These are phyloP conservation scores for Sugiyamaella marilandica DNA, from an alignment of 805 yeast genomes.

Conservation along the genomic window DNA sequence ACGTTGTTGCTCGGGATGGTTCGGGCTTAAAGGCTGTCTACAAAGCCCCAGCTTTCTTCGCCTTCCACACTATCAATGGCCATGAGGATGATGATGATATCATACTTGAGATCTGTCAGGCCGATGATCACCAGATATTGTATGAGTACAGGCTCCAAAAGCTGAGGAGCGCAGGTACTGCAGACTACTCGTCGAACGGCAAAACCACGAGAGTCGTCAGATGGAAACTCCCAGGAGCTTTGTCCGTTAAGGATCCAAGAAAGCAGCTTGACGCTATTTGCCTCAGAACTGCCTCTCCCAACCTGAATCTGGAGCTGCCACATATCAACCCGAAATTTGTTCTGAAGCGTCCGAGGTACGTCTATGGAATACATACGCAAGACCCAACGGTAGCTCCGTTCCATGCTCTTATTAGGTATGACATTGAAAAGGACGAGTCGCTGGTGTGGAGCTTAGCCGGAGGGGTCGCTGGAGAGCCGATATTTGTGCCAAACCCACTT, in stretches of 20 bases:
- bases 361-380: neutral
- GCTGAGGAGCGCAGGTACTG: neutral
- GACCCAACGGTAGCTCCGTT: neutral
- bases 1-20: neutral
- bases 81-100: neutral
- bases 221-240: neutral
- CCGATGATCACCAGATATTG: neutral
- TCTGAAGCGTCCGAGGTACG: neutral
- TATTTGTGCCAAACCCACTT: conserved; percentile 8
- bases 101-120: neutral
- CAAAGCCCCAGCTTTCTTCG: neutral
- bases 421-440: neutral
- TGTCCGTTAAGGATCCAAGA: neutral
- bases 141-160: neutral
- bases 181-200: neutral
- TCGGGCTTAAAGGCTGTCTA: neutral
- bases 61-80: neutral
- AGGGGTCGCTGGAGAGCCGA: conserved; percentile 12
- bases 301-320: neutral
- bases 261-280: neutral
- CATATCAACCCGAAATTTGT: neutral
- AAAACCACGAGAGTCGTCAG: neutral
- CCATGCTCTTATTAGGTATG: neutral
- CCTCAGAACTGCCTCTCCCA: neutral
- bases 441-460: conserved; percentile 2